Base-by-base conservation (phyloP, 2,329 filamentous ascomycete species). In the Dactylonectria estremocensis region DNA sequence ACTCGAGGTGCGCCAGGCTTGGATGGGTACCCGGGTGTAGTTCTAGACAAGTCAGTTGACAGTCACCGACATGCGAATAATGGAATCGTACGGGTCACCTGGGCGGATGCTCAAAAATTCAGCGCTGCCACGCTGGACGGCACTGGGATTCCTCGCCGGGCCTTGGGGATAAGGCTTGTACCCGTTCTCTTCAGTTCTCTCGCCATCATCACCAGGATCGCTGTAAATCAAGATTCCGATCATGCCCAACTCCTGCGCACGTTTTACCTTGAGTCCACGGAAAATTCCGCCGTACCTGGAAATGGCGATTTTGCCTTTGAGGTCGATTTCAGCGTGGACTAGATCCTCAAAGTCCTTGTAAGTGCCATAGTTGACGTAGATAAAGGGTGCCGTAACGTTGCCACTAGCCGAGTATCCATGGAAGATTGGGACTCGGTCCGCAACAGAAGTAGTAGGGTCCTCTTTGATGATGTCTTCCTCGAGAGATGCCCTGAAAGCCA, bases 341-440 rank as follows among this genome's bases (percentile, higher is more conserved):
- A 98, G 86, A 70, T 97, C 94, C 74, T 96, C 92, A 72, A 91
- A 98, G 78, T 98, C 95, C 70, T 88, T 83, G 77, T 91, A 97
- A 0, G 93, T 96, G 59, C 95, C 95, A 76, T 96, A 97, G 81
- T 98, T 98, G 78, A 93, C 94, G 77, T 92, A 98, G 35, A 97
- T 93, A 72, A 93, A 96, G 14, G 90, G 89, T 3, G 90, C 94
- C 0, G 95, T 98, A 54, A 97, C 95, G 79, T 98, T 97, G 31
- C 95, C 95, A 67, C 87, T 95, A 5, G 95, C 95, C 4, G 94
- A 97, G 80, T 98, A 98, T 60, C 95, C 96, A 77, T 98, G 95
- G 83, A 98, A 98, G 0, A 92, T 95, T 1, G 95, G 95, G 24
- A 98, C 88, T 33, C 94, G 87, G 75, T 95, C 88, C 10, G 88